Percentiles rank a stretch among this genome's conserved stretches.
Conservation (phyloP, 78 protist species). For the Dictyostelium intermedium region DNA sequence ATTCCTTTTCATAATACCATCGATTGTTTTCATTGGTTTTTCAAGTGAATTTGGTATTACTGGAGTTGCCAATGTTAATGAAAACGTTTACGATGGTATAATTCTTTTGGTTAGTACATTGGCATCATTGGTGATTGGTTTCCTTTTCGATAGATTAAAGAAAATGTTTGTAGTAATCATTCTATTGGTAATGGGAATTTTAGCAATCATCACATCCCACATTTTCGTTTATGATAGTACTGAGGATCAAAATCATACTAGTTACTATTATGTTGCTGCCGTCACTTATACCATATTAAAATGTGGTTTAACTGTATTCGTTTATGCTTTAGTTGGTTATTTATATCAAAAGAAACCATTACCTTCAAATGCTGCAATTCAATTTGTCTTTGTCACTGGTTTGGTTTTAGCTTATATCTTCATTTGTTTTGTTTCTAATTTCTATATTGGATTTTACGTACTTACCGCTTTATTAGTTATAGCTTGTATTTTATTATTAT, state of each 20-base stretch:
- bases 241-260: neutral
- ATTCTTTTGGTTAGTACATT: neutral
- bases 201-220: neutral
- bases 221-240: neutral
- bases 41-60: neutral
- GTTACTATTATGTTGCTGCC: neutral
- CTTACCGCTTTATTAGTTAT: neutral
- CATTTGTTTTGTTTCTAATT: neutral
- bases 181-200: neutral
- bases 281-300: neutral
- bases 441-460: neutral
- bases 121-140: neutral
- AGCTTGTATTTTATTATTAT: neutral
- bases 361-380: neutral
- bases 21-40: neutral
- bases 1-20: neutral
- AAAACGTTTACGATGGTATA: neutral
- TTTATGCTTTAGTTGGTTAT: neutral
- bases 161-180: neutral
- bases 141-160: neutral
- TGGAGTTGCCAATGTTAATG: neutral
- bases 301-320: neutral
- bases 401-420: neutral
- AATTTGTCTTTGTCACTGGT: neutral
- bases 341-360: neutral